Conservation (phyloP, 257 asterid species). For the Solanum peruvianum region DNA sequence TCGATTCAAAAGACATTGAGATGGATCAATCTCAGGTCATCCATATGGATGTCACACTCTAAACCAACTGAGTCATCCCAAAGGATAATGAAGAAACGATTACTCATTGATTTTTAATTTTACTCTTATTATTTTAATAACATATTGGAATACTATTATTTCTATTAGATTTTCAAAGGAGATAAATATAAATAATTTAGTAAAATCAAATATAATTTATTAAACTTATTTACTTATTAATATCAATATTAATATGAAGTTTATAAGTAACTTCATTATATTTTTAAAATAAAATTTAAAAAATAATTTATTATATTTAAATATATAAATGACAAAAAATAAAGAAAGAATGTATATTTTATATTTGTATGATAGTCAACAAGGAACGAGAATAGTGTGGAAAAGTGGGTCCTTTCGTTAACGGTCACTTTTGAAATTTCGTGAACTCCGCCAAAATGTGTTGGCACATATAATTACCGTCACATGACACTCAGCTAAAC, state of each 20-base stretch:
- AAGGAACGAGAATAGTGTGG: neutral
- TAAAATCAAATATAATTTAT: neutral
- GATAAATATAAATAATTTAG: neutral
- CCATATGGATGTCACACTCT: too few species aligned
- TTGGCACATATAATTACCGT: neutral
- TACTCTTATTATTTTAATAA: neutral
- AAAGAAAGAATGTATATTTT: neutral
- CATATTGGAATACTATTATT: neutral
- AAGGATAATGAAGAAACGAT: too few species aligned
- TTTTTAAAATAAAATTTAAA: too few species aligned
- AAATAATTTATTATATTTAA: too few species aligned
- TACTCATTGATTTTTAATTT: neutral
- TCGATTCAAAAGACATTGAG: too few species aligned
- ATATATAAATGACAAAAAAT: neutral
- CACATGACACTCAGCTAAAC: neutral
- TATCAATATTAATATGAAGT: too few species aligned
- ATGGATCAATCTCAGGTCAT: too few species aligned
- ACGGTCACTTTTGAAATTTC: neutral
- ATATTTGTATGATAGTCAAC: neutral
- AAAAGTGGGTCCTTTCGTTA: neutral
- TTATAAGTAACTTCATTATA: neutral
- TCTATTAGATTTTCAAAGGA: neutral
- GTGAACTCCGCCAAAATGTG: neutral
- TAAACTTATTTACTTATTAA: too few species aligned
- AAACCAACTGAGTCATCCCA: too few species aligned